A percentile compares a stretch with the other conserved stretches of the same genome.
Evolutionary conservation across 345 rosid genomes (phyloP).

Genomic region (Murraya paniculata): DNA sequence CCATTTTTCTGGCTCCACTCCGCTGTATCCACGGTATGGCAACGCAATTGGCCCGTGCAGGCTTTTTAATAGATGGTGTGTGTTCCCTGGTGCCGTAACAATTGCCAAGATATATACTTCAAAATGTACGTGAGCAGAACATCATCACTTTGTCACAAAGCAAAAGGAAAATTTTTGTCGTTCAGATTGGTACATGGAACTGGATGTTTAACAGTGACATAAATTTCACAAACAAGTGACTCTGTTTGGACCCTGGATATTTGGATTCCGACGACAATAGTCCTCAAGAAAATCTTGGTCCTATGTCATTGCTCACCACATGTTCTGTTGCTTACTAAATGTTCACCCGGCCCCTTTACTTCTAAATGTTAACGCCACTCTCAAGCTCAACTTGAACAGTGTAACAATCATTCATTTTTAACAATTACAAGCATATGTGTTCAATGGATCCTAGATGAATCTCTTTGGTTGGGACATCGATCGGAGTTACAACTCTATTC

Average conservation of each 20-base stretch:
- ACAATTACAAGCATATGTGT: too few relatives aligned
- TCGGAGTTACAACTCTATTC: too few relatives aligned
- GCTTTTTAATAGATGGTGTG: not conserved
- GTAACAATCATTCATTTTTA: too few relatives aligned
- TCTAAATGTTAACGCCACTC: too few relatives aligned
- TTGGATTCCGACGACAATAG: not conserved
- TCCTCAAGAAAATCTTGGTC: not conserved
- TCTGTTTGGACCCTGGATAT: not conserved
- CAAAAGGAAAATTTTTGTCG: too few relatives aligned
- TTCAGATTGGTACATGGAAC: not conserved
- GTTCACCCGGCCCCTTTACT: not conserved
- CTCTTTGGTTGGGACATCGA: too few relatives aligned
- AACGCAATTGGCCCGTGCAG: not conserved
- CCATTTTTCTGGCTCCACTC: too few relatives aligned
- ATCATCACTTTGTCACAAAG: not conserved
- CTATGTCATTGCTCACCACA: not conserved
- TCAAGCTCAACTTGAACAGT: too few relatives aligned
- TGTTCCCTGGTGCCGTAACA: constrained; percentile 2
- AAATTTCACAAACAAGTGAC: not conserved
- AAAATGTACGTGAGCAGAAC: not conserved
- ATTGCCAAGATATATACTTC: not conserved
- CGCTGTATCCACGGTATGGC: too few relatives aligned
- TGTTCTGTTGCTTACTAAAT: not conserved
- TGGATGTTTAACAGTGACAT: not conserved
- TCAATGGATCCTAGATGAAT: too few relatives aligned